Base-by-base conservation (phyloP, 2,329 filamentous ascomycete genomes). In the Beauveria medogensis region DNA sequence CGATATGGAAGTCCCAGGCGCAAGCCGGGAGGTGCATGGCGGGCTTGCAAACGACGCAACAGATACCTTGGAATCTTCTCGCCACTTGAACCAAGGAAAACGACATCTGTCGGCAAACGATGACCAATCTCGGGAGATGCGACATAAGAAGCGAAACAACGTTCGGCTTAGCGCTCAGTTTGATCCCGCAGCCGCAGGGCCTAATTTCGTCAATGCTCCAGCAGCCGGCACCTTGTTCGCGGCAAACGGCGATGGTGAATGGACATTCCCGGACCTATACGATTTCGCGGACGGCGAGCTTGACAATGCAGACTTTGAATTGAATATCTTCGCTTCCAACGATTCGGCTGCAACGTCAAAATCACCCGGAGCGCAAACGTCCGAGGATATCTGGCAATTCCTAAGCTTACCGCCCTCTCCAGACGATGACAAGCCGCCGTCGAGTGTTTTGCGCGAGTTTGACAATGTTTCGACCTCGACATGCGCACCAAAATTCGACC, bases 401-500 rank as follows among this genome's bases (percentile, higher is more conserved):
- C 3, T 53, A 18, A 40, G 26, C n/a, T 10, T 53, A 6, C 28
- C 43, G 14, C 54, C 54, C 12, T 30, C 26, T 26, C 12, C 37
- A 26, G 26, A 52, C 8, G n/a, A 24, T 2, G 18, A 59, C 7
- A 57, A 57, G 20, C 67, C 68, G 30, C 68, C 69, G 10, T 67
- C 74, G 5, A 77, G 72, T 56, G 66, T 76, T n/a, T 54, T 71
- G 5, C 52, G 18, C 64, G 68, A 61, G 65, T 62, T 59, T 71
- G 51, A 55, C 52, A 50, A 70, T 65, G 69, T 73, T 50, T 63
- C 67, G 47, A 69, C 70, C 28, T 75, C 74, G 2, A 70, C 68
- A 54, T 73, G 70, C 9, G 70, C 67, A 3, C 66, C 67, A 8
- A 71, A 72, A 48, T 77, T 71, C 57, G 75, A 76, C 57, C 67